Evolutionary conservation across 495 filamentous ascomycete genomes (phyloP).

Genomic region (Trichoderma erinaceum): DNA sequence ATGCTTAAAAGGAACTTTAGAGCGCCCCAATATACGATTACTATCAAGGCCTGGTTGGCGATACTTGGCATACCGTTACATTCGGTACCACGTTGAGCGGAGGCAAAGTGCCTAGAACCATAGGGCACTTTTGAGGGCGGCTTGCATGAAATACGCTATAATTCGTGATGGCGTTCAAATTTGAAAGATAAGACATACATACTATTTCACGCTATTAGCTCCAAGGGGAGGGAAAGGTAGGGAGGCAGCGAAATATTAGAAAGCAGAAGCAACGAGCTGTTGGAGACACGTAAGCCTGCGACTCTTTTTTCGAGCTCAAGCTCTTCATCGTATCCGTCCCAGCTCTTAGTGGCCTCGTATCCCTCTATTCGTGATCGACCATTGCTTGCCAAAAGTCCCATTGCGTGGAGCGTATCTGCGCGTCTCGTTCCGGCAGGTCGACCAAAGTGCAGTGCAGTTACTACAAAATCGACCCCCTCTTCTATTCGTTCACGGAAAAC

Average conservation of each 20-base stretch:
- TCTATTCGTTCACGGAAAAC: not conserved
- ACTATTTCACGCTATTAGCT: too few relatives aligned
- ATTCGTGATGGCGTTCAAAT: too few relatives aligned
- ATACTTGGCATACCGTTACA: not conserved
- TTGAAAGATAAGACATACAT: too few relatives aligned
- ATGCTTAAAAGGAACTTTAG: slow-evolving; percentile 11
- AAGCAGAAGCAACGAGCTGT: too few relatives aligned
- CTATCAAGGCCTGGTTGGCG: not conserved
- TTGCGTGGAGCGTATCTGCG: not conserved
- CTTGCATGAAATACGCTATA: not conserved
- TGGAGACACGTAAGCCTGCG: too few relatives aligned
- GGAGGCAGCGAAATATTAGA: too few relatives aligned
- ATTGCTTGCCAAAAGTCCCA: not conserved
- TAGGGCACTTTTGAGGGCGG: not conserved
- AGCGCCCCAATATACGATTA: not conserved
- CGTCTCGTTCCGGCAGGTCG: slow-evolving; percentile 4
- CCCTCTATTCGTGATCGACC: not conserved
- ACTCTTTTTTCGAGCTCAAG: too few relatives aligned
- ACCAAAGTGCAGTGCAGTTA: not conserved
- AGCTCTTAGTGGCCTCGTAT: not conserved
- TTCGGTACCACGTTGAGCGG: not conserved
- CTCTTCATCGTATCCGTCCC: not conserved
- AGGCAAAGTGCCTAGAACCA: not conserved
- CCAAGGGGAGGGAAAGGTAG: too few relatives aligned
- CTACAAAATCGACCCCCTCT: not conserved